These are phyloP conservation scores for Fusarium nanum DNA, from an alignment of 2,329 filamentous ascomycete species.

Conservation along the genomic window DNA sequence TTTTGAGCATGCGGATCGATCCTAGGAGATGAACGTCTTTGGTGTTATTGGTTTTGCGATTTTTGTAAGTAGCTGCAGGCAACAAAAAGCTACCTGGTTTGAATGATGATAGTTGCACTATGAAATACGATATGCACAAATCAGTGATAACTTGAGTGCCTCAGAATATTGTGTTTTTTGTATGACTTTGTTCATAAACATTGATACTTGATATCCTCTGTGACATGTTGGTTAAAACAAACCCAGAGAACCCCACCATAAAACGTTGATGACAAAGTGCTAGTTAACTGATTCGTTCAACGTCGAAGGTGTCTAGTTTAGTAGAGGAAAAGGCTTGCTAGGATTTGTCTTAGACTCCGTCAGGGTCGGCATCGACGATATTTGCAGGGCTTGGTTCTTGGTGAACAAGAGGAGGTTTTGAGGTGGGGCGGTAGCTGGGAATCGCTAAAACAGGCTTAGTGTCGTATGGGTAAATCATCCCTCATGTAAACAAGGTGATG, in stretches of 20 bases:
- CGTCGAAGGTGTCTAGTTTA: not conserved
- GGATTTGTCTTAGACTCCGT: slow-evolving; percentile 1
- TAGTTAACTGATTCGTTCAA: not conserved
- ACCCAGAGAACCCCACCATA: not conserved
- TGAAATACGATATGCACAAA: slow-evolving; percentile 36
- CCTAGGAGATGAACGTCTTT: slow-evolving; percentile 43
- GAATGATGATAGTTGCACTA: slow-evolving; percentile 40
- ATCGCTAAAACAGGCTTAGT: slow-evolving; percentile 37
- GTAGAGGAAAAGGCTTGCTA: not conserved
- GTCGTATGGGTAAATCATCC: slow-evolving; percentile 36
- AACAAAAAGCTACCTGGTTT: slow-evolving; percentile 47
- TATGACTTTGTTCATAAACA: not conserved
- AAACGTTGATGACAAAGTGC: not conserved
- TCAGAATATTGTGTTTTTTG: not conserved
- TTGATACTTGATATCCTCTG: not conserved
- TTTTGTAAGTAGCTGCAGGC: slow-evolving; percentile 44
- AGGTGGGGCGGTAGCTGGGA: slow-evolving; percentile 34
- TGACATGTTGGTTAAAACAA: not conserved
- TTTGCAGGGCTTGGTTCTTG: slow-evolving; percentile 5
- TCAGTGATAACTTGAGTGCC: not conserved
- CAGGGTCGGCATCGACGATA: slow-evolving; percentile 26
- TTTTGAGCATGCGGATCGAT: slow-evolving; percentile 44
- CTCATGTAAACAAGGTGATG: slow-evolving; percentile 49
- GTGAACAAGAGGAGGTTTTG: slow-evolving; percentile 7
- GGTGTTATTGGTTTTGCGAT: slow-evolving; percentile 45